These are phyloP conservation scores for Teunomyces panamensis DNA, from an alignment of 805 yeast genomes.

Conservation along the genomic window DNA sequence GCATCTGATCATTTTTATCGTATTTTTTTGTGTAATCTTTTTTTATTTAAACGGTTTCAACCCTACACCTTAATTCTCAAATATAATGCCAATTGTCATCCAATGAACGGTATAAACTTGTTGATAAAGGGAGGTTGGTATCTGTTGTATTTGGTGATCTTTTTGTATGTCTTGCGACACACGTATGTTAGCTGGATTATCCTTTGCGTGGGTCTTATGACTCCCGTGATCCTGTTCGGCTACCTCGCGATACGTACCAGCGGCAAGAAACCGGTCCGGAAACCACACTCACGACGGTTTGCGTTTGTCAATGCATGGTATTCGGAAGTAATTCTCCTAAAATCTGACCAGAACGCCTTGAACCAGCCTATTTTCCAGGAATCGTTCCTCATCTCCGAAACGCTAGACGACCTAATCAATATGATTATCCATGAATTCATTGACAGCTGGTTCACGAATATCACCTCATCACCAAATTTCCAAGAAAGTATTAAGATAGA, in stretches of 20 bases:
- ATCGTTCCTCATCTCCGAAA: slow-evolving; percentile 51
- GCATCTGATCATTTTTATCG: neutral
- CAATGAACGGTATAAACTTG: neutral
- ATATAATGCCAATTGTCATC: neutral
- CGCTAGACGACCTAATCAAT: slow-evolving; percentile 48
- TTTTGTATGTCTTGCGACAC: slow-evolving; percentile 7
- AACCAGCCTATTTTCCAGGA: slow-evolving; percentile 38
- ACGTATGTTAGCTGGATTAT: slow-evolving; percentile 10
- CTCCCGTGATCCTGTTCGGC: neutral
- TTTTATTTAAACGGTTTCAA: neutral
- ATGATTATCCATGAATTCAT: slow-evolving; percentile 53
- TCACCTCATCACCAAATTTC: slow-evolving; percentile 33
- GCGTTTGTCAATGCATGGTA: slow-evolving; percentile 12
- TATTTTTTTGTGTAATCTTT: slow-evolving; percentile 2
- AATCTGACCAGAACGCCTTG: slow-evolving; percentile 5
- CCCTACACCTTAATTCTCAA: neutral
- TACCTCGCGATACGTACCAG: neutral
- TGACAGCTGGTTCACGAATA: slow-evolving; percentile 51
- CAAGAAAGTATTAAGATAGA: slow-evolving; percentile 43
- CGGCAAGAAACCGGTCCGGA: neutral
- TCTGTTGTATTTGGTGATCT: neutral
- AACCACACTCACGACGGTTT: slow-evolving; percentile 4
- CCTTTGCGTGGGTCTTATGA: slow-evolving; percentile 1
- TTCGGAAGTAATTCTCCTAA: neutral
- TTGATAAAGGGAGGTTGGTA: slow-evolving; percentile 1